Evolutionary conservation across 2,329 filamentous ascomycete genomes (phyloP).

Genomic region (Chrysosporium keratinophilum): DNA sequence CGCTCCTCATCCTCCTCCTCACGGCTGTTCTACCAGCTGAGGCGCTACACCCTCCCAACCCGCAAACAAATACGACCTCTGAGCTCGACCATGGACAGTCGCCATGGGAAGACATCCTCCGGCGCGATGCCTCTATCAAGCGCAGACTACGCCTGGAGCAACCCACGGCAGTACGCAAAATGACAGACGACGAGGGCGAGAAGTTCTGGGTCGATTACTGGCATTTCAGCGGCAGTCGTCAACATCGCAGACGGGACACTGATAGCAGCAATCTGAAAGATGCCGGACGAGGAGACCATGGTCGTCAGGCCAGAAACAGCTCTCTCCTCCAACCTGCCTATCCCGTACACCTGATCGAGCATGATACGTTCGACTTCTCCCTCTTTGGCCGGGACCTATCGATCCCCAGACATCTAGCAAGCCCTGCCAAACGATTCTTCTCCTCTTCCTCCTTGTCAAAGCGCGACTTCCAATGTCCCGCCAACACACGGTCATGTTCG

Average conservation of each 20-base stretch:
- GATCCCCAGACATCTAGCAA: constrained; percentile 11
- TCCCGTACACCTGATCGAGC: not conserved
- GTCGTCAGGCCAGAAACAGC: not conserved
- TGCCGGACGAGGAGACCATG: not conserved
- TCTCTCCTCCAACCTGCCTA: not conserved
- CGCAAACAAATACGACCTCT: not conserved
- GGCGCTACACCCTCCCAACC: not conserved
- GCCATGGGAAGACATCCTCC: not conserved
- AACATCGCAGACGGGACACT: not conserved
- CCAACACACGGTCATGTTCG: constrained; percentile 44
- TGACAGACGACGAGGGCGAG: constrained; percentile 38
- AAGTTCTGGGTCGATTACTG: constrained; percentile 42
- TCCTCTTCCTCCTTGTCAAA: constrained; percentile 23
- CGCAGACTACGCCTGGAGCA: constrained; percentile 22
- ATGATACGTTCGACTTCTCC: not conserved
- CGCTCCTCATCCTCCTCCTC: not conserved
- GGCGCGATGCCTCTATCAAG: constrained; percentile 23
- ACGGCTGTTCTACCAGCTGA: not conserved
- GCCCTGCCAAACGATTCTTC: not conserved
- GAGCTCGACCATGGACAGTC: not conserved
- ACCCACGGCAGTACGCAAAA: constrained; percentile 32
- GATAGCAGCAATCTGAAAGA: not conserved
- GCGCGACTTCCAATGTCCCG: constrained; percentile 49
- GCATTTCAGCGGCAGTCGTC: constrained; percentile 24
- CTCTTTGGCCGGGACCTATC: constrained; percentile 7